phyloP scores from a whole-genome alignment of 768 basidiomycete species.

The Hericium erinaceus region DNA sequence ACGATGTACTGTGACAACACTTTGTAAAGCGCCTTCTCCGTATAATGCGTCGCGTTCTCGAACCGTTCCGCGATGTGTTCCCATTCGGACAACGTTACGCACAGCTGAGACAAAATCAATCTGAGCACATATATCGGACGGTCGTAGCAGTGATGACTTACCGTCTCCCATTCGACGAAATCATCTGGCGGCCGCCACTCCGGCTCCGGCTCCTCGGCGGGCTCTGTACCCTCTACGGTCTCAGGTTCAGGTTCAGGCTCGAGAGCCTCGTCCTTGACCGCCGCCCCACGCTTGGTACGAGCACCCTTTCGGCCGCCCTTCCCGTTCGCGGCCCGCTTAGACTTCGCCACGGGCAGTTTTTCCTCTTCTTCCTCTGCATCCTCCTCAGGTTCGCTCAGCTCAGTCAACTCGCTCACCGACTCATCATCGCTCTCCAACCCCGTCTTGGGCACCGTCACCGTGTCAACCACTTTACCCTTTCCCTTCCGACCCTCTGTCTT shows the following conservation, averaged over 20 bases:
- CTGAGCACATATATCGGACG: background rate
- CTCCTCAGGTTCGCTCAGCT: constrained; percentile 33
- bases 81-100: constrained; percentile 80
- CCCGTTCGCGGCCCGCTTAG: constrained; percentile 2
- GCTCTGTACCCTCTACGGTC: constrained; percentile 6
- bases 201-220: constrained; percentile 14
- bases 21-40: constrained; percentile 74
- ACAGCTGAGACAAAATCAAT: constrained; percentile 43
- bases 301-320: constrained; percentile 3
- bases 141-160: constrained; percentile 18
- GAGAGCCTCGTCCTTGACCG: constrained; percentile 5
- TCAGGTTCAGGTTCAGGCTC: constrained; percentile 4
- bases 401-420: constrained; percentile 67
- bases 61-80: constrained; percentile 70
- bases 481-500: constrained; percentile 13
- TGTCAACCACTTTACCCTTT: constrained; percentile 8
- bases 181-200: constrained; percentile 30
- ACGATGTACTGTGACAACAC: constrained; percentile 56
- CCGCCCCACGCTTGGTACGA: constrained; percentile 4
- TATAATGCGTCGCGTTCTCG: constrained; percentile 64
- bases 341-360: constrained; percentile 11
- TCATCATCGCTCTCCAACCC: constrained; percentile 56
- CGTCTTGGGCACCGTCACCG: constrained; percentile 25
- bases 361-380: constrained; percentile 16
- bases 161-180: constrained; percentile 90